phyloP scores from a whole-genome alignment of 495 filamentous ascomycete genomes.

The Hypoxylon cercidicola region DNA sequence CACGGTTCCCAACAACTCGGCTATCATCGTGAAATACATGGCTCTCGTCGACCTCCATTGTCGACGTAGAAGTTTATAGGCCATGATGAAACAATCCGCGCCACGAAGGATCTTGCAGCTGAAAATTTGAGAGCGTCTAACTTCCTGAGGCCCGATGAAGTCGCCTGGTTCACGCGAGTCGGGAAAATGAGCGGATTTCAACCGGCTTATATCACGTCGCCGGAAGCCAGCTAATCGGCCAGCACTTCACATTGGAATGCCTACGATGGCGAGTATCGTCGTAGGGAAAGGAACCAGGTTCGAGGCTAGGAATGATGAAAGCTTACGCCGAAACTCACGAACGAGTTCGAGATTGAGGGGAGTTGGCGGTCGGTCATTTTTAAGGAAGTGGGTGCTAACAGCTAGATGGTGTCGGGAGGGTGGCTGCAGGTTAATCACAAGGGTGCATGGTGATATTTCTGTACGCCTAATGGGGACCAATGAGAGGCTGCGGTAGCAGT shows the following conservation, averaged over 20 bases:
- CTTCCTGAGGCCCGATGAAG: conserved; percentile 6
- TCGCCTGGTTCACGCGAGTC: conserved; percentile 13
- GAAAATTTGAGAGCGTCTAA: conserved; percentile 17
- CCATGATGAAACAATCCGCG: conserved; percentile 47
- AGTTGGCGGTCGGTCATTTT: conserved; percentile 47
- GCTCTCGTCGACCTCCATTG: conserved; percentile 73
- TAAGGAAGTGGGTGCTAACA: conserved; percentile 36
- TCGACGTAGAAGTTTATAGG: conserved; percentile 57
- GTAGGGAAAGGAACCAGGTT: conserved; percentile 5
- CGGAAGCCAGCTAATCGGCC: conserved; percentile 35
- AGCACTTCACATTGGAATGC: conserved; percentile 38
- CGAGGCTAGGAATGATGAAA: conserved; percentile 3
- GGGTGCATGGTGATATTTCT: conserved; percentile 42
- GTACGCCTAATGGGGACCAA: conserved; percentile 39
- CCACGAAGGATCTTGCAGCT: conserved; percentile 29
- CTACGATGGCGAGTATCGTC: conserved; percentile 36
- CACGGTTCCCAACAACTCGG: conserved; percentile 76
- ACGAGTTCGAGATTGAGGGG: conserved; percentile 35
- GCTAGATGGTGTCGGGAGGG: conserved; percentile 30
- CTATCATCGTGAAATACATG: conserved; percentile 71
- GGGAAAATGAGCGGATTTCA: conserved; percentile 36
- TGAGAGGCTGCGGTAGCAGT: conserved; percentile 35
- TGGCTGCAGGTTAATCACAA: conserved; percentile 47
- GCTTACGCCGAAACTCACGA: conserved; percentile 34
- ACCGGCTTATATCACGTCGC: conserved; percentile 32